These are phyloP conservation scores for Tephrocybe sp. DNA, from an alignment of 768 basidiomycete genomes.

Conservation along the genomic window DNA sequence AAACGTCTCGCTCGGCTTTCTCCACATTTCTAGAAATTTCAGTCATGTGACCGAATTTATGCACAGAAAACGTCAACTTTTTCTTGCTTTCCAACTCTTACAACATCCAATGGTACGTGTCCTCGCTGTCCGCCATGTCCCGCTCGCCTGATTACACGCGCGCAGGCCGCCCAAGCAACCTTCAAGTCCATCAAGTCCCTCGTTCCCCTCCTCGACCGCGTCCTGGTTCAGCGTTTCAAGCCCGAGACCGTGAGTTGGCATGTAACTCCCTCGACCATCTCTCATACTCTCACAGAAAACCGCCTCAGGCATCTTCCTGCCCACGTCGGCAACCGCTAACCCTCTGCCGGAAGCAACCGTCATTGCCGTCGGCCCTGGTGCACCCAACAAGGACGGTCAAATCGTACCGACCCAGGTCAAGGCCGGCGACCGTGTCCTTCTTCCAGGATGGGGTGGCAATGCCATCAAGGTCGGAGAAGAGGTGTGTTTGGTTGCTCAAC, in stretches of 20 bases:
- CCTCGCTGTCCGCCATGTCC: neutral
- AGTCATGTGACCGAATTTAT: slow-evolving; percentile 14
- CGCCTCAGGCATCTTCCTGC: slow-evolving; percentile 93
- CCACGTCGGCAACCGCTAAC: slow-evolving; percentile 78
- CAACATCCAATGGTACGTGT: slow-evolving; percentile 14
- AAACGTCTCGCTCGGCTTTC: slow-evolving; percentile 12
- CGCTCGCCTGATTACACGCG: neutral
- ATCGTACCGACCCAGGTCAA: slow-evolving; percentile 76
- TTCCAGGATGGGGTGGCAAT: slow-evolving; percentile 97
- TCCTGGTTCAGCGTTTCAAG: slow-evolving; percentile 97
- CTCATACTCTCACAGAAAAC: slow-evolving; percentile 72
- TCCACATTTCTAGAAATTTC: slow-evolving; percentile 17
- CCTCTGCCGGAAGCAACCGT: slow-evolving; percentile 98
- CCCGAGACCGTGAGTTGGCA: slow-evolving; percentile 77
- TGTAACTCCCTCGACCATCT: neutral
- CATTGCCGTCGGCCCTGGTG: slow-evolving; percentile 93
- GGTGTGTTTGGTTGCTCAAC: slow-evolving; percentile 41
- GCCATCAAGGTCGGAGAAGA: slow-evolving; percentile 97
- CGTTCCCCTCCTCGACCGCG: slow-evolving; percentile 91
- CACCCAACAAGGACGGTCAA: slow-evolving; percentile 83
- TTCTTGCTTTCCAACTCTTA: slow-evolving; percentile 5
- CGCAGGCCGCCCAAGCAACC: slow-evolving; percentile 81
- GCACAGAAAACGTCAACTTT: slow-evolving; percentile 14
- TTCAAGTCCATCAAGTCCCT: slow-evolving; percentile 95
- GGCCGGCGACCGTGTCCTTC: slow-evolving; percentile 88